Conservation (phyloP, 345 rosid species). For the Salix udensis region DNA sequence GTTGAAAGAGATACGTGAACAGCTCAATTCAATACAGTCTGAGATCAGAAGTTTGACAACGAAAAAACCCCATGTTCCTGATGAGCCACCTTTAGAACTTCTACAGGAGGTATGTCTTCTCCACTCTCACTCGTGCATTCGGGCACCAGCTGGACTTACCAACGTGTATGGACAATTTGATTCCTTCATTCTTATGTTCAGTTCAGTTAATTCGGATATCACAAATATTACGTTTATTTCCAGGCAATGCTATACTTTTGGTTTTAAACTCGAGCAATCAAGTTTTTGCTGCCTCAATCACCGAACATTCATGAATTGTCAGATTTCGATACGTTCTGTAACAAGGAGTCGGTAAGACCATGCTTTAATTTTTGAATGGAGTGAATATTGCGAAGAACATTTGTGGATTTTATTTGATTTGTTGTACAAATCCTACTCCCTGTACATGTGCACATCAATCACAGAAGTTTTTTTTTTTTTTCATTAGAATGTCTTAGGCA, state of each 20-base stretch:
- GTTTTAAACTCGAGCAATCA: constrained; percentile 39
- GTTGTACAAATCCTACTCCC: not conserved
- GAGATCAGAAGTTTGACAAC: constrained; percentile 50
- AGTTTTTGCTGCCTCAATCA: not conserved
- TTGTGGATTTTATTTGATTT: not conserved
- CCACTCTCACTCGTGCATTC: not conserved
- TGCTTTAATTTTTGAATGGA: not conserved
- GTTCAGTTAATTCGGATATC: not conserved
- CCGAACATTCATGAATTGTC: not conserved
- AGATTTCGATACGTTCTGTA: not conserved
- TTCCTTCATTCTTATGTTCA: constrained; percentile 6
- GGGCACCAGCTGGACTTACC: not conserved
- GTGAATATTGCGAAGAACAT: not conserved
- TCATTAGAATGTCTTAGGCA: not conserved
- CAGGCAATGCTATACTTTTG: constrained; percentile 89
- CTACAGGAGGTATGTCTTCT: constrained; percentile 43
- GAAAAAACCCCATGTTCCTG: constrained; percentile 26
- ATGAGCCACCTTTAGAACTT: constrained; percentile 27
- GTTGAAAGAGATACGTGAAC: constrained; percentile 60
- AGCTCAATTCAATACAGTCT: constrained; percentile 54
- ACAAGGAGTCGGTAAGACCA: not conserved
- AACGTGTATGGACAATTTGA: not conserved
- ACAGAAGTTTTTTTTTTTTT: not conserved
- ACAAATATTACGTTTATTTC: constrained; percentile 16
- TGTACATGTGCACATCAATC: constrained; percentile 1